Percentiles rank a stretch among this genome's conserved stretches.
Conservation (phyloP, 2,329 filamentous ascomycete species). For the Colletotrichum euphorbiae region DNA sequence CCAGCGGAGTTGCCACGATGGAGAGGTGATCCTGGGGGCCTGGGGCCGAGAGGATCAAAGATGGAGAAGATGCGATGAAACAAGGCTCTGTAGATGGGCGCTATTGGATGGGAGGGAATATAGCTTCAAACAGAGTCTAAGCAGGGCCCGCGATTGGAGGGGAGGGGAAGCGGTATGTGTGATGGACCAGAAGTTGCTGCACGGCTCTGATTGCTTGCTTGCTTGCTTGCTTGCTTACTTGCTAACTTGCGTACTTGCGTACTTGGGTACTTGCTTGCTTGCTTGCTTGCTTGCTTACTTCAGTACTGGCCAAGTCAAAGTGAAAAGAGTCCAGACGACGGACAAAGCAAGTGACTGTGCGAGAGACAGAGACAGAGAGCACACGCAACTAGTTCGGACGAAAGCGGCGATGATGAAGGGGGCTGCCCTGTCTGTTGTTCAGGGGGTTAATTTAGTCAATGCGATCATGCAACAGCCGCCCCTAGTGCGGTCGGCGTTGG, state of each 20-base stretch:
- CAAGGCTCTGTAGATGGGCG: slow-evolving; percentile 31
- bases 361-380: slow-evolving; percentile 7
- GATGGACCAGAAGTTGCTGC: slow-evolving; percentile 6
- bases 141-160: slow-evolving; percentile 16
- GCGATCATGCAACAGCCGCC: slow-evolving; percentile 34
- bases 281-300: not conserved
- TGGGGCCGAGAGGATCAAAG: slow-evolving; percentile 10
- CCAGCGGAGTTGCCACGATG: slow-evolving; percentile 31
- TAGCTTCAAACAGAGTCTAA: slow-evolving; percentile 39
- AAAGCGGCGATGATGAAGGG: slow-evolving; percentile 12
- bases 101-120: slow-evolving; percentile 38
- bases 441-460: slow-evolving; percentile 31
- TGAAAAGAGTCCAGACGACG: too few species aligned
- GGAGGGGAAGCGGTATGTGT: slow-evolving; percentile 13
- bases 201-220: not conserved
- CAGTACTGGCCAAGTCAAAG: not conserved
- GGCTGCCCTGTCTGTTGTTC: slow-evolving; percentile 23
- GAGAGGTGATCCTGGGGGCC: slow-evolving; percentile 18
- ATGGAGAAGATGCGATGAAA: slow-evolving; percentile 42
- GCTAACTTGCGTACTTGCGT: too few species aligned
- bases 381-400: slow-evolving; percentile 38
- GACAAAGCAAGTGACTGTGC: not conserved
- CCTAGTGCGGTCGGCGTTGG: slow-evolving; percentile 28
- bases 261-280: too few species aligned
- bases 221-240: not conserved